Conservation (phyloP, 83 land plant species). For the Thuja plicata region DNA sequence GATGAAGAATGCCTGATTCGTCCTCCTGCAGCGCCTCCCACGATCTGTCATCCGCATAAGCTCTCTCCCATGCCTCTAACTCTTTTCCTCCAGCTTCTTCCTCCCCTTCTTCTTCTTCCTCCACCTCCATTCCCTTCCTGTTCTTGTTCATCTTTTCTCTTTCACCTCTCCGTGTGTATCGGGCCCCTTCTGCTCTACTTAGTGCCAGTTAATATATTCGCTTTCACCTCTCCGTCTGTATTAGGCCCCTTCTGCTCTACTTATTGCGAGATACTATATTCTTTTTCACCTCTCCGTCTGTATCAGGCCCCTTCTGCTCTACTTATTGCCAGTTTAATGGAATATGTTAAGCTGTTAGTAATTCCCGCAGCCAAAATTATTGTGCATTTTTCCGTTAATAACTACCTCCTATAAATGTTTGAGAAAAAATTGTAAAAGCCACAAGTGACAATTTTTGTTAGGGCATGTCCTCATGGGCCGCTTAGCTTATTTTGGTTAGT, state of each 20-base stretch:
- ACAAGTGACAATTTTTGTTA: no score
- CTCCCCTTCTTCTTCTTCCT: conserved; percentile 77
- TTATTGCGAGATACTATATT: background rate
- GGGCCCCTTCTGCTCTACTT: background rate
- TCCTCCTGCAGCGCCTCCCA: conserved; percentile 95
- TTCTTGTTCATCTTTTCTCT: background rate
- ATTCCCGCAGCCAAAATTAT: no score
- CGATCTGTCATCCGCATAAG: conserved; percentile 92
- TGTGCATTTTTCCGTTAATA: no score
- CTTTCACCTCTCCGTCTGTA: background rate
- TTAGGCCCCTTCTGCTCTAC: background rate
- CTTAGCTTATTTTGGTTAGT: no score
- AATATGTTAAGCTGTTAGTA: no score
- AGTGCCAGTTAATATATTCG: background rate
- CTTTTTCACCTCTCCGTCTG: background rate
- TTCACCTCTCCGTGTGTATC: background rate
- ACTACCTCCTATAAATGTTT: no score
- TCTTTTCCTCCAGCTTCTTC: conserved; percentile 49
- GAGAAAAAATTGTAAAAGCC: no score
- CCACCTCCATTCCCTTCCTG: conserved; percentile 28
- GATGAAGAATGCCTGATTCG: conserved; percentile 82
- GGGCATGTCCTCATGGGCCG: no score
- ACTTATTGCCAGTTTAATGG: background rate
- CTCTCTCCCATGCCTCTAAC: conserved; percentile 88
- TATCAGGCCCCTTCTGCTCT: background rate